phyloP scores from a whole-genome alignment of 2,329 filamentous ascomycete genomes.

The Monosporascus ibericus region DNA sequence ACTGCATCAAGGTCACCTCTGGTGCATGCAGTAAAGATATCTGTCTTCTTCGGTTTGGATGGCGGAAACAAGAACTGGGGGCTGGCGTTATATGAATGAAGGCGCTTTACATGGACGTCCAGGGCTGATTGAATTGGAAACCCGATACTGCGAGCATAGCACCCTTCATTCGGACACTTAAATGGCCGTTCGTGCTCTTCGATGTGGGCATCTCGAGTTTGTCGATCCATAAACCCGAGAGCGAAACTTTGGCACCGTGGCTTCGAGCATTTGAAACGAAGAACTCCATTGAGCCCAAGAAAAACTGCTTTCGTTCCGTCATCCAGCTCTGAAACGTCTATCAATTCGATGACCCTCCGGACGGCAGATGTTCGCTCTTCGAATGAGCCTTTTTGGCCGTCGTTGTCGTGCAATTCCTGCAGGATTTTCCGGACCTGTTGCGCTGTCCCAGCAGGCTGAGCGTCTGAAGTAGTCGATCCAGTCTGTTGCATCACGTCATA shows the following conservation, averaged over 20 bases:
- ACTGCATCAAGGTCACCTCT: neutral
- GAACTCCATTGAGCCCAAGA: neutral
- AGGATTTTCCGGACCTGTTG: neutral
- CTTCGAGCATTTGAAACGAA: neutral
- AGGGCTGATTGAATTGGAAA: neutral
- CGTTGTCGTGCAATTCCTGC: neutral
- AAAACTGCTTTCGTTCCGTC: neutral
- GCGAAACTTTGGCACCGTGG: neutral
- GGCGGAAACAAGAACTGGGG: neutral
- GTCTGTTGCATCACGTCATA: neutral
- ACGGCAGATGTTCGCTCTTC: neutral
- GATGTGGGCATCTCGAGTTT: neutral
- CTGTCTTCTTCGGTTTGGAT: neutral
- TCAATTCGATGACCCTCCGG: neutral
- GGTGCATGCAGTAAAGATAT: neutral
- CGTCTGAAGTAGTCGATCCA: neutral
- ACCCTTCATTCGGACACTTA: neutral
- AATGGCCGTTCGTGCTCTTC: neutral
- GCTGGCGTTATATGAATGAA: neutral
- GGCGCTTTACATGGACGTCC: neutral
- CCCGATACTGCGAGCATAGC: neutral
- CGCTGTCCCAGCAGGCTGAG: neutral
- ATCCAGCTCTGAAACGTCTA: neutral
- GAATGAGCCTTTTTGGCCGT: neutral
- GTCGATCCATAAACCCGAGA: neutral